Base-by-base conservation (phyloP, 2,329 filamentous ascomycete genomes). In the Phyllosticta paracitricarpa region DNA sequence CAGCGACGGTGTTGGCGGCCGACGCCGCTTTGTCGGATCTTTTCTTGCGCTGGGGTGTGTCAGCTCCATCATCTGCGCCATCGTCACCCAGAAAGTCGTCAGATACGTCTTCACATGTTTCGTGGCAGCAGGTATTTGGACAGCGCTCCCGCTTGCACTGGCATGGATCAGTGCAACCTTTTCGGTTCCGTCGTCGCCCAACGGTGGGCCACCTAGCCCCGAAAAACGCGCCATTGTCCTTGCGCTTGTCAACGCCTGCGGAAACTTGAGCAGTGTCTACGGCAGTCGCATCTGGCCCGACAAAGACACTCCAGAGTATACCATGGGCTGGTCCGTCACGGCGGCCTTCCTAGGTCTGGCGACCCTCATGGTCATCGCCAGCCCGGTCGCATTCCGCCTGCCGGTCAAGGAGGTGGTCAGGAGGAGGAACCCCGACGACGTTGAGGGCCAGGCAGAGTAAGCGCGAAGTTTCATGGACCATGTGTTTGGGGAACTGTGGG, bases 161-260 rank as follows among this genome's bases (percentile, higher is more conserved):
- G 80, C 82, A 28, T 84, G 82, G 82, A 83, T 83, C 61, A 78
- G 78, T n/a, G 82, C 81, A 69, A 84, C 84, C 65, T 81, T 84
- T 28, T 56, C 80, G 79, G 2, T 81, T 80, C 4, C 79, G 78
- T 35, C 70, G 80, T 48, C 40, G 6, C 40, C 40, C 12, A 17
- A n/a, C 40, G 40, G 14, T n/a, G 40, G 40, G 6, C 40, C 40
- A n/a, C 40, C 40, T 5, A 48, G 40, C 40, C 63, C 83, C 83
- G 75, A 75, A 81, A 59, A 79, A 77, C 53, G 80, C 81, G 9
- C 80, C 30, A 81, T 83, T 77, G 80, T 82, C 64, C 77, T 82
- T 51, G 80, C 79, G 63, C 77, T 79, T 22, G 79, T 78, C 4
- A 76, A 77, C 25, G n/a, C 81, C 17, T 61, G 54, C 22, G 59